A percentile compares a stretch with the other conserved stretches of the same genome.
Conservation (phyloP, 2,329 filamentous ascomycete genomes). For the Xenoacremonium recifei region DNA sequence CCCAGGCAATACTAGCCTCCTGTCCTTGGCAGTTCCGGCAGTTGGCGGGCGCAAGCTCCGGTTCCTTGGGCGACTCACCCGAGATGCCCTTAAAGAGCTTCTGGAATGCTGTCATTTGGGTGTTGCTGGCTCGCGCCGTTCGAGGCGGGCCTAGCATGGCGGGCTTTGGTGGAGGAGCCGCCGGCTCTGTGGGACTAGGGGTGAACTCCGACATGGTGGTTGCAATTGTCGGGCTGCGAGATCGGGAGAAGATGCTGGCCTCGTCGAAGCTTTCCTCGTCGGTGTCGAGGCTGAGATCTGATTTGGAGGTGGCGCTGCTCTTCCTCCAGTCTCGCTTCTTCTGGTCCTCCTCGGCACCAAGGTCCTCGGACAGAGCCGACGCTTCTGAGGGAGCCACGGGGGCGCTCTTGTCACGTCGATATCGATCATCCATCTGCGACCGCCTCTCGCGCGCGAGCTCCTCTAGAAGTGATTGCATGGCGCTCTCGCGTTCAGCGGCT, state of each 20-base stretch:
- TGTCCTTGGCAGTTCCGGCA: constrained; percentile 60
- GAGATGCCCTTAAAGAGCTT: constrained; percentile 43
- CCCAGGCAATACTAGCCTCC: constrained; percentile 61
- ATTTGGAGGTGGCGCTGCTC: constrained; percentile 43
- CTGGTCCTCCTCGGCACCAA: constrained; percentile 53
- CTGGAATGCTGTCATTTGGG: constrained; percentile 36
- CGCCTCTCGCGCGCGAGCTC: constrained; percentile 53
- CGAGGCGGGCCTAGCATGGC: constrained; percentile 24
- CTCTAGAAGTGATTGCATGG: constrained; percentile 48
- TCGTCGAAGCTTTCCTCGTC: constrained; percentile 50
- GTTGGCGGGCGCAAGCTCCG: constrained; percentile 17
- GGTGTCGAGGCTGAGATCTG: constrained; percentile 45
- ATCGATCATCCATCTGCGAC: constrained; percentile 35
- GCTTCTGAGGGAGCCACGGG: constrained; percentile 32
- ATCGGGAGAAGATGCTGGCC: constrained; percentile 60
- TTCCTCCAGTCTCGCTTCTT: constrained; percentile 40
- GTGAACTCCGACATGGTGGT: constrained; percentile 35
- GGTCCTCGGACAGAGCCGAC: constrained; percentile 49
- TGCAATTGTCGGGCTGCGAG: constrained; percentile 54
- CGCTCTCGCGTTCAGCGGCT: constrained; percentile 52
- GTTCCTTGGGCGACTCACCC: constrained; percentile 30
- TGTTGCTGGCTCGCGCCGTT: constrained; percentile 30
- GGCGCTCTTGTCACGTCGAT: constrained; percentile 30
- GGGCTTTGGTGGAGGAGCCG: constrained; percentile 20
- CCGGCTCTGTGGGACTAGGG: constrained; percentile 11